Evolutionary conservation across 192 early-diverging fungal species (phyloP), one percentile per base, ranked within the genome.

Genomic region (Dissophora ornata): DNA sequence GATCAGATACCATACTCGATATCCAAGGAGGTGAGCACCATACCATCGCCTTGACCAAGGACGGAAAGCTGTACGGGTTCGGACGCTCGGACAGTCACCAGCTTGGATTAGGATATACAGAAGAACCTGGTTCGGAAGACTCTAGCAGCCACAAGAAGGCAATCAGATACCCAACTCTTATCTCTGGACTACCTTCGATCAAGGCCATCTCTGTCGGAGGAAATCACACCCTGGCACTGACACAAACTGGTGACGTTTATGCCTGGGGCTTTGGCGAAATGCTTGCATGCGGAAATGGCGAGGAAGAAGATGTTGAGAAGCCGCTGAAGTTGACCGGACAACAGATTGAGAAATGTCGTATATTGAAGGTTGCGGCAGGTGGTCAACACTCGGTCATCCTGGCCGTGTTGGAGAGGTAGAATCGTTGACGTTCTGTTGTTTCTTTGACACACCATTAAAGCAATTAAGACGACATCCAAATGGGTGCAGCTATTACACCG

Each of bases 241-340:
- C 85, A 2, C 38, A 62, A 36, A 86, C 86, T 33, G 89, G 89
- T 46, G 69, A 83, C 9, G 84, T 92, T 16, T 96, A 92, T 65
- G 79, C 90, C 11, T 98, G 96, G 95, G 96, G 96, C 24, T 96
- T 90, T 69, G 94, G 93, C 42, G 93, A 94, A 55, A 90, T 89
- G 83, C 86, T 91, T 7, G 92, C 92, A 67, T 87, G 95, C 34
- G 91, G 91, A 24, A 96, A 93, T 60, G 91, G 88, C 33, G 85
- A 86, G 46, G 91, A 89, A 52, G 86, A 87, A 46, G 95, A 97
- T 70, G 90, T 90, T 10, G 68, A 81, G 32, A 77, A 62, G 51
- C 91, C 91, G 10, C 61, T 67, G n/a, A 85, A 88, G 25, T 67
- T 90, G 24, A 71, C 87, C 46, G 90, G 93, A 7, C 85, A 93